A percentile compares a stretch with the other conserved stretches of the same genome.
Evolutionary conservation across 2,329 filamentous ascomycete species (phyloP).

Genomic region (Diatrype stigma): DNA sequence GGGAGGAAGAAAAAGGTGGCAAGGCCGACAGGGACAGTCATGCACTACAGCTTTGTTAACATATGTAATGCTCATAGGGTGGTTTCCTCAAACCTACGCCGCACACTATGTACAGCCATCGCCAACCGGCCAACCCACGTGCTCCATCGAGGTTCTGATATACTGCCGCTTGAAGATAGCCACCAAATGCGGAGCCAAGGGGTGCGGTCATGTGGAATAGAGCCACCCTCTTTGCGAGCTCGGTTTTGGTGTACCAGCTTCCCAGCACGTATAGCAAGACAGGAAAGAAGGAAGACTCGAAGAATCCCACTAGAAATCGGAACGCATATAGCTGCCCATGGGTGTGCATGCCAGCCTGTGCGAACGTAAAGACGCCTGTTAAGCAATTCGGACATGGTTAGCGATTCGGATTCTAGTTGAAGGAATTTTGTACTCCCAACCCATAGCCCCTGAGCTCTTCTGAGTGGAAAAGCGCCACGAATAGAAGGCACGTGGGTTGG

Average conservation of each 20-base stretch:
- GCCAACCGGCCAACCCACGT: conserved; percentile 27
- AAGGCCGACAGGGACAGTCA: too few species aligned
- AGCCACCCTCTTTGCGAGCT: conserved; percentile 24
- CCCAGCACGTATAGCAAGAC: conserved; percentile 27
- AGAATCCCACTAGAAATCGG: conserved; percentile 29
- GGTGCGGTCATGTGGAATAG: conserved; percentile 24
- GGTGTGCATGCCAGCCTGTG: conserved; percentile 19
- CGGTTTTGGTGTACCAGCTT: conserved; percentile 25
- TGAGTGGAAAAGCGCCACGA: too few species aligned
- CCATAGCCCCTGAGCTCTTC: too few species aligned
- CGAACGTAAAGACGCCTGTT: conserved; percentile 22
- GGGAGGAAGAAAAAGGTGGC: too few species aligned
- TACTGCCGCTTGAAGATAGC: conserved; percentile 27
- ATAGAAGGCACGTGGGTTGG: too few species aligned
- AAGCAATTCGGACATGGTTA: neutral
- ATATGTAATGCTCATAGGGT: too few species aligned
- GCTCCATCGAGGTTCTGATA: conserved; percentile 24
- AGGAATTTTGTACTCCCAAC: too few species aligned
- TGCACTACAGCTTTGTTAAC: too few species aligned
- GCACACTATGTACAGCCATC: conserved; percentile 26
- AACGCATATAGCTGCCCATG: conserved; percentile 26
- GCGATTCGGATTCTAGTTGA: too few species aligned
- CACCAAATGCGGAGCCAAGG: conserved; percentile 22
- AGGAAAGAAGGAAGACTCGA: conserved; percentile 27
- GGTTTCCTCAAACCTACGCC: too few species aligned